Base-by-base conservation (phyloP, 78 protist species). In the Polysphondylium violaceum region DNA sequence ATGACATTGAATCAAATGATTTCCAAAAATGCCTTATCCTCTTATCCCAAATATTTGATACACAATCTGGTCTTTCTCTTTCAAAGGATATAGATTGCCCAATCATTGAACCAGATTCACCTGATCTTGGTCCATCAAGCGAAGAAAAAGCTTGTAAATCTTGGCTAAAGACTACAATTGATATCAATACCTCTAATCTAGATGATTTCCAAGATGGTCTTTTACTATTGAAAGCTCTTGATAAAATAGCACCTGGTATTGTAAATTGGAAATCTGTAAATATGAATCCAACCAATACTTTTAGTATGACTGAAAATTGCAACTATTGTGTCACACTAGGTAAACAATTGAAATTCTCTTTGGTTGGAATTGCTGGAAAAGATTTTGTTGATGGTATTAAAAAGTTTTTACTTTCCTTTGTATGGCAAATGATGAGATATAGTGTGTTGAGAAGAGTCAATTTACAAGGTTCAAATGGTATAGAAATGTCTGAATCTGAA, bases 291-390 rank as follows among this genome's bases (percentile, higher is more conserved):
- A 25, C 79, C 0, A 78, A 78, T 38, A 44, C 75, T 6, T 88
- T 58, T 50, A 50, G 47, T 16, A 88, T 78, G 94, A 88, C 87
- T 5, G 94, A 88, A 36, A 88, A 88, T 27, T 88, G 94, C 23
- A 88, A 88, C 50, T 88, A 88, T 47, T 55, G 74, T 23, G 94
- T 88, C 6, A 71, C 60, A 21, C 21, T 88, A 2, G 94, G 94
- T 50, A 73, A 75, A 61, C 33, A 86, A n/a, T 61, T 88, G 5
- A 74, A 65, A 53, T 88, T 88, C 27, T 76, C 87, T 6, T 72
- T 88, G 87, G 94, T 88, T 35, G 87, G 94, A 8, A 78, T 88
- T 56, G 86, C 94, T 1, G 94, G 94, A 29, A 69, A 68, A 12
- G 94, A 88, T n/a, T 88, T 88, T 55, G 94, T 88, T 2, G 87